Base-by-base conservation (phyloP, 805 yeast genomes). In the Candida broadrunensis region DNA sequence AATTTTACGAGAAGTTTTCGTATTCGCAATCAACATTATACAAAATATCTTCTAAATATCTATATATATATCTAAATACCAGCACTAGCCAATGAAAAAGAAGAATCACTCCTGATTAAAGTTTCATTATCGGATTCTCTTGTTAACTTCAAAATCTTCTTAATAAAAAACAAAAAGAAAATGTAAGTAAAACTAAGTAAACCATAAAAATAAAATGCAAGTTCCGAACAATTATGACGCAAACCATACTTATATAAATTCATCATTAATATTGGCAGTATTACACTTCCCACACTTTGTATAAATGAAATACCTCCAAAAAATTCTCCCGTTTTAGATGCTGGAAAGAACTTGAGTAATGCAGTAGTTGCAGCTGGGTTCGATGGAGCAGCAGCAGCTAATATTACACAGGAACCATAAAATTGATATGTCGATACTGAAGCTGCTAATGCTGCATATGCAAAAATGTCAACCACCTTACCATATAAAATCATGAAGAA, bases 331-430 rank as follows among this genome's bases (percentile, higher is more conserved):
- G 41, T 42, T 32, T 39, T 47, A 16, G 49, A 45, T 14, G 31
- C 75, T 2, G 78, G 77, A 43, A 70, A 75, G 54, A 80, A 80
- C 55, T 85, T 85, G 39, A 80, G 67, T 9, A 83, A 58, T 1
- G 83, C 47, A 0, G 85, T 69, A 51, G 75, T 81, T 7, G 80
- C 45, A 0, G 81, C 69, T 1, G 93, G 91, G 0, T 74, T 60
- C 1, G 70, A 61, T 1, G 77, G 39, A 0, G 79, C 66, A 2
- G 80, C 78, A 24, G 80, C 51, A 0, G 80, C 58, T 2, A 70
- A 60, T 12, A 78, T 55, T 2, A 38, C 43, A 19, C 29, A 25
- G 5, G 31, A 9, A 3, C 16, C 29, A 58, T 80, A 81, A 19
- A 80, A 65, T 52, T 81, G 85, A 16, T 87, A 21, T 2, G 47